Evolutionary conservation across 2,329 filamentous ascomycete species (phyloP).

Genomic region (Hymenoscyphus salicellus): DNA sequence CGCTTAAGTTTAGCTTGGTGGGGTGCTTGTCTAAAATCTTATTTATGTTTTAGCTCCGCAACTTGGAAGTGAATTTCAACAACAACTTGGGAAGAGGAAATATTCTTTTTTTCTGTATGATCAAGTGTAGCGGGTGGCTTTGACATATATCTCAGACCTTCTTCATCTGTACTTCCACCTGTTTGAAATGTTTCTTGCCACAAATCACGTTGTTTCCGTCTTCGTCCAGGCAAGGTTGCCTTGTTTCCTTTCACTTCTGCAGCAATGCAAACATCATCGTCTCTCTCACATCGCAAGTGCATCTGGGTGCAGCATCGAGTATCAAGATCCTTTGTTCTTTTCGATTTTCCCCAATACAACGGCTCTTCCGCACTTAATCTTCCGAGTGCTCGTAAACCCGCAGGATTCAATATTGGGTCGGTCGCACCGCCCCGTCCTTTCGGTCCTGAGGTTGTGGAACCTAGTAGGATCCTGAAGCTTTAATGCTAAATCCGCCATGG

Average conservation of each 20-base stretch:
- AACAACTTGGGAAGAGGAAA: no score
- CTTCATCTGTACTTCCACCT: no score
- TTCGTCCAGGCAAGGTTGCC: neutral
- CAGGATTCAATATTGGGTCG: neutral
- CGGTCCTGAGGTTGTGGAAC: conserved; percentile 1
- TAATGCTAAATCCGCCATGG: neutral
- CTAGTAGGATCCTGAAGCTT: conserved; percentile 2
- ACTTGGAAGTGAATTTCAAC: no score
- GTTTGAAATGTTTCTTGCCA: neutral
- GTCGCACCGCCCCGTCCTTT: neutral
- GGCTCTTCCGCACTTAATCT: neutral
- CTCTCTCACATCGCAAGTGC: neutral
- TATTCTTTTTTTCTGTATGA: no score
- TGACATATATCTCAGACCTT: no score
- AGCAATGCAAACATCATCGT: neutral
- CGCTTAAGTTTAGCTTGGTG: conserved; percentile 12
- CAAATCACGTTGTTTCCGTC: neutral
- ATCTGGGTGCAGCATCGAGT: neutral
- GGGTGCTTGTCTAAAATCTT: conserved; percentile 13
- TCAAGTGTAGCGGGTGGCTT: no score
- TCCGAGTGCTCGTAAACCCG: neutral
- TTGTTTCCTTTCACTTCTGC: neutral
- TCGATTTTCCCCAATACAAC: neutral
- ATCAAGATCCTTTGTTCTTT: neutral
- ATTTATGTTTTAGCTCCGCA: neutral